Percentiles rank a stretch among this genome's conserved stretches.
phyloP scores from a whole-genome alignment of 1,284 basidiomycete genomes.

The Moesziomyces globuligerus region DNA sequence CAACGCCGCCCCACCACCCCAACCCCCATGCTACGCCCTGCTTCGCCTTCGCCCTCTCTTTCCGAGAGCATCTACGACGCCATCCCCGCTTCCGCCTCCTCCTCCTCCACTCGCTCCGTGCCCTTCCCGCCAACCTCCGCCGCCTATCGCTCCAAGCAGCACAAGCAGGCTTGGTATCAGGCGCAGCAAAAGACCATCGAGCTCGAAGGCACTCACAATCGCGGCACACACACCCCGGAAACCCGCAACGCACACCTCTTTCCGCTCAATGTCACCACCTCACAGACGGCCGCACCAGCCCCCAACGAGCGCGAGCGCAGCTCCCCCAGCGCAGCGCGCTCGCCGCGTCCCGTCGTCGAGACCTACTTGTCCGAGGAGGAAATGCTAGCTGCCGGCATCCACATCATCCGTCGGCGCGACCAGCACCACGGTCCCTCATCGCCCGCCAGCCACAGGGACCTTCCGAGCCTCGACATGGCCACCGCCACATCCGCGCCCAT shows the following conservation, averaged over 20 bases:
- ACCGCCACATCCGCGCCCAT: conserved; percentile 9
- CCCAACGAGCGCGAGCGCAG: conserved; percentile 2
- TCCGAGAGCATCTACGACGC: conserved; percentile 13
- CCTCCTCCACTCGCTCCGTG: background rate
- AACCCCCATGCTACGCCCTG: conserved; percentile 17
- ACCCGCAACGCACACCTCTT: conserved; percentile 19
- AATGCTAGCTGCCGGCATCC: conserved; percentile 46
- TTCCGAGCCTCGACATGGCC: conserved; percentile 1
- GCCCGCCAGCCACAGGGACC: conserved; percentile 8
- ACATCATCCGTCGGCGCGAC: conserved; percentile 39
- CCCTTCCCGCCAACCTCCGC: conserved; percentile 1
- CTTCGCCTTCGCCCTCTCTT: conserved; percentile 34
- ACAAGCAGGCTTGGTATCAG: conserved; percentile 51
- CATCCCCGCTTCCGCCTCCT: background rate
- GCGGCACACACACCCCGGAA: conserved; percentile 4
- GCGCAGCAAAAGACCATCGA: conserved; percentile 48
- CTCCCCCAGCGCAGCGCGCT: conserved; percentile 7
- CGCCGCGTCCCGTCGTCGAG: conserved; percentile 16
- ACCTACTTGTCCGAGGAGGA: conserved; percentile 42
- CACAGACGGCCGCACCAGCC: background rate
- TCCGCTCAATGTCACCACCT: conserved; percentile 29
- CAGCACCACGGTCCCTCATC: conserved; percentile 3
- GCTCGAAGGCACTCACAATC: conserved; percentile 27
- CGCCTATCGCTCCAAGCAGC: conserved; percentile 21
- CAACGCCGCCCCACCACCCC: conserved; percentile 17